Base-by-base conservation (phyloP, 805 yeast genomes). In the Metschnikowia vanudenii region DNA sequence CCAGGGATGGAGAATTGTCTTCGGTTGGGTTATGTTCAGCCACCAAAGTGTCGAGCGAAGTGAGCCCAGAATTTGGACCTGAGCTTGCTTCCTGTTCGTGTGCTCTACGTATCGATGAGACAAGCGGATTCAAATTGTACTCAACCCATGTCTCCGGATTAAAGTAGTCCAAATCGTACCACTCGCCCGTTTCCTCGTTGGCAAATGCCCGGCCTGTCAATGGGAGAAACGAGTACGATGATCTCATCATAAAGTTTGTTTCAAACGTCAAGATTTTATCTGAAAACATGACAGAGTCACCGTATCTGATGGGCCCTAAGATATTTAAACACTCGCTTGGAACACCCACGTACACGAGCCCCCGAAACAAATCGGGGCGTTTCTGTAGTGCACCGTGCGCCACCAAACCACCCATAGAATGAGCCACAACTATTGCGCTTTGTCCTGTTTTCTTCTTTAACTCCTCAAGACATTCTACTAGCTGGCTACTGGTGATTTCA, bases 361-460 rank as follows among this genome's bases (percentile, higher is more conserved):
- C 92, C 50, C 91, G 73, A 57, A 91, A 77, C 36, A 89, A 63
- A 12, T 76, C 67, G 0, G 96, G 90, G 48, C 80, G 76, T 42
- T 69, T 68, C 44, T 84, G 85, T 74, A 91, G 69, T 0, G 85
- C 88, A 46, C 85, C 83, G 60, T 89, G 96, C 0, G 96, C 81
- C 6, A 91, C 76, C 29, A 91, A 61, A 0, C 97, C 97, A 43
- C 97, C 97, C 97, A 91, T 90, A 0, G 96, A 89, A 63, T 91
- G 97, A 0, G 94, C 94, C 43, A 91, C 80, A 1, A 91, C 80
- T 20, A 84, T 67, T 0, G 83, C 76, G 11, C 87, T 89, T 50
- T 77, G 76, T 14, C 80, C 80, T 0, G 77, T 78, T 20, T 64
- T 57, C 10, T 70, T 61, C 38, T 77, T 72, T 22, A 88, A 66